A percentile compares a stretch with the other conserved stretches of the same genome.
phyloP scores from a whole-genome alignment of 345 rosid genomes.

The Gossypium anomalum region DNA sequence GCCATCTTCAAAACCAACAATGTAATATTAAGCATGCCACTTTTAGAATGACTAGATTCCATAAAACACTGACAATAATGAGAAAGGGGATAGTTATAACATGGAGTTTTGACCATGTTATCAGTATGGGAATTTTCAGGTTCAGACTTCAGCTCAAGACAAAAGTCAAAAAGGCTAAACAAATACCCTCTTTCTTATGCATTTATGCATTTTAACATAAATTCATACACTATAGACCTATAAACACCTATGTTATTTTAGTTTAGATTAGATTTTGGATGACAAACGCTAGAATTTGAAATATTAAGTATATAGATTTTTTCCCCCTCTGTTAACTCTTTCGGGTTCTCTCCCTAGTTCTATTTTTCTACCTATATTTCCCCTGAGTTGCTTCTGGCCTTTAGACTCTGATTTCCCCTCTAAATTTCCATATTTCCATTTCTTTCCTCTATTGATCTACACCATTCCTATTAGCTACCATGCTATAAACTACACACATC shows the following conservation, averaged over 20 bases:
- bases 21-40: neutral
- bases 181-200: neutral
- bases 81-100: constrained; percentile 1
- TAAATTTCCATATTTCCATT: neutral
- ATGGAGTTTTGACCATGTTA: neutral
- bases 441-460: neutral
- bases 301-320: neutral
- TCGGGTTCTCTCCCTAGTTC: neutral
- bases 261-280: neutral
- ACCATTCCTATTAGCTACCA: neutral
- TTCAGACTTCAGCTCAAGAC: neutral
- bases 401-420: neutral
- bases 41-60: neutral
- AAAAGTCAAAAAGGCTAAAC: constrained; percentile 4
- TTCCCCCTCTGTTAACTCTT: neutral
- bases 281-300: neutral
- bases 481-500: constrained; percentile 1
- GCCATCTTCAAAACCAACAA: constrained; percentile 63
- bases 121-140: neutral
- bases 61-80: neutral
- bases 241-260: neutral
- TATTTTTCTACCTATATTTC: neutral
- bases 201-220: constrained; percentile 1
- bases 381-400: neutral
- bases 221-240: neutral